Base-by-base conservation (phyloP, 768 basidiomycete genomes). In the Cubamyces lactineus region DNA sequence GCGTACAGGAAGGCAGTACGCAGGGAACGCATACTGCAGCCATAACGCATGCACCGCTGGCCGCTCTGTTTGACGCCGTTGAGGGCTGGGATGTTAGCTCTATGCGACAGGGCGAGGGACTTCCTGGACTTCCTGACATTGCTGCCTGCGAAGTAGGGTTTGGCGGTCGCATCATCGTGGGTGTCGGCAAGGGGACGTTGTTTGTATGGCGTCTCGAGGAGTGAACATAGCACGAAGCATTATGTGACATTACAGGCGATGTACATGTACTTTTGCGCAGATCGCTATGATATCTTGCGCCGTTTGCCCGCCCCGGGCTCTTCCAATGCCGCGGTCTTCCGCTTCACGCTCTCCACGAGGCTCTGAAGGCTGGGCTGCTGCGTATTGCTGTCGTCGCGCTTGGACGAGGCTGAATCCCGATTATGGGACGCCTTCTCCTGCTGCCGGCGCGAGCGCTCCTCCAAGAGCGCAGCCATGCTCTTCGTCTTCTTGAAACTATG, bases 401-500 rank as follows among this genome's bases (percentile, higher is more conserved):
- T 53, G 26, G 56, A 34, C 8, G 61, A 28, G 13, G 52, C 47
- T 42, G 62, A 6, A 5, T 49, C 62, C 2, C 52, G 53, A 21
- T 66, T 13, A 23, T 64, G 30, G 50, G 58, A 13, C 19, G 16
- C 50, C 48, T 73, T 70, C 40, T 76, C 70, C 65, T 78, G 80
- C 66, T 85, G 86, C 12, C 86, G 82, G 70, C 82, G 86, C 17
- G 87, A 79, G n/a, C 95, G 85, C 67, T 95, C 94, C n/a, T 87
- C 82, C 40, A 98, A 78, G 12, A 99, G 80, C 2, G 87, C 85
- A 9, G 83, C 71, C 96, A 98, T 99, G 52, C 86, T 86, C 74
- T 90, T 92, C 1, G 96, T 96, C 79, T 91, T 94, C 73, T 90
- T 94, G 80, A 91, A 98, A 58, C 95, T 98, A 61, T 66, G 56